Evolutionary conservation across 352 stramenopile species (phyloP), one percentile per base, ranked within the genome.

Genomic region (Pythium utonaiense): DNA sequence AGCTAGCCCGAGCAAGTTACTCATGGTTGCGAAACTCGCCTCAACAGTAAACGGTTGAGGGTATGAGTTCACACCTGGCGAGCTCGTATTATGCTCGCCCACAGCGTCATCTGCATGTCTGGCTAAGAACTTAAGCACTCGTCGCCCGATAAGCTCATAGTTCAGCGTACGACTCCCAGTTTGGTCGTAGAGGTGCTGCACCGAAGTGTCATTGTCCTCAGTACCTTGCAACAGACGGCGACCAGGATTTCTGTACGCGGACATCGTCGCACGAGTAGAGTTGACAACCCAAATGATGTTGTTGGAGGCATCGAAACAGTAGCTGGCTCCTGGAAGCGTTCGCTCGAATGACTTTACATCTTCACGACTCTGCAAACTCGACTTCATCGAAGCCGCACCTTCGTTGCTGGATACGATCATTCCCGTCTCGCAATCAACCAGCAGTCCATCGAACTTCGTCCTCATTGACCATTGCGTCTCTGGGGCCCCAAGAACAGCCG

Each of bases 391-490:
- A 4, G 24, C 40, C 1, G n/a, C 8, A 27, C 3, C 40, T 47
- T 25, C n/a, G 7, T 42, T 56, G 13, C 19, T 19, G 6, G 41
- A 45, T 13, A 67, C 16, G 30, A 62, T 62, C 4, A 54, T 30
- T 14, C 75, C 77, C 10, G 44, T 74, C 55, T 87, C 76, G 51
- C 77, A 78, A 48, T 86, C 72, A 40, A 88, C 77, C 31, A 85
- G 38, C 13, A 82, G 47, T 36, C 75, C 75, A 44, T 88, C 75
- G 16, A 60, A 76, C 19, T 30, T 28, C 10, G 4, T 44, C 12
- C 22, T n/a, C 21, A 22, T 41, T 8, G 50, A 22, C n/a, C 24
- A 25, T n/a, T 47, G 51, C 47, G 3, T 60, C 54, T 44, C 27
- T n/a, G 34, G 21, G 25, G 27, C n/a, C 54, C 57, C 30, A 24